phyloP scores from a whole-genome alignment of 129 eudicot species.

The Daucus carota region DH1_v3.0 NC_030381.2:50699501-50700000 shows the following conservation, averaged over 20 bases:
- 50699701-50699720: constrained; percentile 12
- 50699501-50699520: constrained; percentile 5
- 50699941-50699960: not conserved
- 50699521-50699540: not conserved
- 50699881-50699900: not conserved
- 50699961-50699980: not conserved
- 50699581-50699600: constrained; percentile 77
- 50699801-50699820: constrained; percentile 53
- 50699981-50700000: not conserved
- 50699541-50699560: constrained; percentile 1
- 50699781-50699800: constrained; percentile 88
- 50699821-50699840: not conserved
- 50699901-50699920: not conserved
- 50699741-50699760: constrained; percentile 81
- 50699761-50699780: constrained; percentile 93
- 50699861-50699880: not conserved
- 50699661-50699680: not conserved
- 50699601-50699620: constrained; percentile 85
- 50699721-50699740: constrained; percentile 30
- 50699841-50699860: too few relatives aligned
- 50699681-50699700: not conserved
- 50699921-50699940: not conserved
- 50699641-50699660: not conserved
- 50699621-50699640: constrained; percentile 32
- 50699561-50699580: constrained; percentile 45